Conservation (phyloP, 2,329 filamentous ascomycete genomes). For the Arthroderma uncinatum region DNA sequence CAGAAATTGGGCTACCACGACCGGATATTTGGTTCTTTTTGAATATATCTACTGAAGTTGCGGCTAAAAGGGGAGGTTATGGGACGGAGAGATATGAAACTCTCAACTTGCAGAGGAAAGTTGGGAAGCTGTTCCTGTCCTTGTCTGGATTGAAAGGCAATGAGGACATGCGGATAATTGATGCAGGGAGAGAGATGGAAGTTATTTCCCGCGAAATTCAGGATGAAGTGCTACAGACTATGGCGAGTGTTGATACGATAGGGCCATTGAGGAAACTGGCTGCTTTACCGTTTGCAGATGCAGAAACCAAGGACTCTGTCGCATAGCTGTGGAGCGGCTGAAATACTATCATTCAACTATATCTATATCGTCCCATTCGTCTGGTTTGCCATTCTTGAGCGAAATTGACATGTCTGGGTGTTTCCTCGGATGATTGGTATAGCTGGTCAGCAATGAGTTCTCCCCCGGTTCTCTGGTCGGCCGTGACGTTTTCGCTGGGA, state of each 20-base stretch:
- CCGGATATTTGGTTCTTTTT: conserved; percentile 84
- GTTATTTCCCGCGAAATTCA: conserved; percentile 39
- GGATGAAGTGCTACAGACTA: conserved; percentile 20
- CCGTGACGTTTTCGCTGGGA: background rate
- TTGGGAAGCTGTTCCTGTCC: conserved; percentile 59
- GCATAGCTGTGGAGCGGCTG: background rate
- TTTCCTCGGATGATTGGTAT: background rate
- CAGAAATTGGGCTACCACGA: conserved; percentile 74
- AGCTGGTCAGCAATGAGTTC: background rate
- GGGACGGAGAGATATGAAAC: conserved; percentile 84
- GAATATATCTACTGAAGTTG: conserved; percentile 63
- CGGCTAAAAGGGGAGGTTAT: conserved; percentile 69
- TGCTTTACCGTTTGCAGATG: conserved; percentile 18
- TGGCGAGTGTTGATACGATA: conserved; percentile 25
- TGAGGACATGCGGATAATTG: conserved; percentile 43
- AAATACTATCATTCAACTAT: background rate
- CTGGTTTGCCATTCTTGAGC: background rate
- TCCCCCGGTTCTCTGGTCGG: background rate
- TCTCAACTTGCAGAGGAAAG: conserved; percentile 66
- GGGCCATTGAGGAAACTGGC: conserved; percentile 28
- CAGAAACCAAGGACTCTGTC: background rate
- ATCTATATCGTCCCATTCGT: conserved; percentile 5
- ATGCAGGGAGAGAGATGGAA: conserved; percentile 44
- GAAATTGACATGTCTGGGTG: background rate
- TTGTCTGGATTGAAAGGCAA: conserved; percentile 40